A percentile compares a stretch with the other conserved stretches of the same genome.
phyloP scores from a whole-genome alignment of 1,284 basidiomycete species.

The Xerocomus minutiporus region DNA sequence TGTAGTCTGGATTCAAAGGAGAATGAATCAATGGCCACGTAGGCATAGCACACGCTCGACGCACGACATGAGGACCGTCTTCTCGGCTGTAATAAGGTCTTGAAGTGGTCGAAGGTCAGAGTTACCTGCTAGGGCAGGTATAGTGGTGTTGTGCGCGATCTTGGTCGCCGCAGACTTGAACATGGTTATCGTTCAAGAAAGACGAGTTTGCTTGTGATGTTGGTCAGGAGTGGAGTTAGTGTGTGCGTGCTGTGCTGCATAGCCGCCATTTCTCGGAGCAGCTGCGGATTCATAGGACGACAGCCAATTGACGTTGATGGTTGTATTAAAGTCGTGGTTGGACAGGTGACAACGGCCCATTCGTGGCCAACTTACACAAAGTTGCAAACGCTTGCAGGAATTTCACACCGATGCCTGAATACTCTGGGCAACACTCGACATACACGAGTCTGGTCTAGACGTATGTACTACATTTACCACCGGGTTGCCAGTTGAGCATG shows the following conservation, averaged over 20 bases:
- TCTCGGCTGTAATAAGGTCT: constrained; percentile 87
- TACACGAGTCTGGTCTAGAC: too few relatives aligned
- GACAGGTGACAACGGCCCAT: too few relatives aligned
- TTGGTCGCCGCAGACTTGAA: constrained; percentile 71
- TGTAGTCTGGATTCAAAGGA: constrained; percentile 44
- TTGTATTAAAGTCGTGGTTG: too few relatives aligned
- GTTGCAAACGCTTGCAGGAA: too few relatives aligned
- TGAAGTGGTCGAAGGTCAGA: constrained; percentile 80
- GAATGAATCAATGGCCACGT: background rate
- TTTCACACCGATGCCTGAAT: too few relatives aligned
- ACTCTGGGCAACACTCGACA: too few relatives aligned
- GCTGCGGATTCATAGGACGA: background rate
- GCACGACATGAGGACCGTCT: constrained; percentile 72
- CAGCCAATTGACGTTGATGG: background rate
- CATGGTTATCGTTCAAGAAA: constrained; percentile 40
- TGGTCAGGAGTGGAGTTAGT: background rate
- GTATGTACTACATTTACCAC: too few relatives aligned
- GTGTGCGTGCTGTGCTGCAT: background rate
- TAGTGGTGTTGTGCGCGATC: constrained; percentile 80
- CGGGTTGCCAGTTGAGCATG: too few relatives aligned
- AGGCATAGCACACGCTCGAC: constrained; percentile 28
- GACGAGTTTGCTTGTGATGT: background rate
- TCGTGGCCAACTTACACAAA: too few relatives aligned
- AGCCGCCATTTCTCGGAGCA: background rate
- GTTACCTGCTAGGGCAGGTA: constrained; percentile 75